A percentile compares a stretch with the other conserved stretches of the same genome.
phyloP scores from a whole-genome alignment of 2,329 filamentous ascomycete species.

The Fusarium avenaceum region DNA sequence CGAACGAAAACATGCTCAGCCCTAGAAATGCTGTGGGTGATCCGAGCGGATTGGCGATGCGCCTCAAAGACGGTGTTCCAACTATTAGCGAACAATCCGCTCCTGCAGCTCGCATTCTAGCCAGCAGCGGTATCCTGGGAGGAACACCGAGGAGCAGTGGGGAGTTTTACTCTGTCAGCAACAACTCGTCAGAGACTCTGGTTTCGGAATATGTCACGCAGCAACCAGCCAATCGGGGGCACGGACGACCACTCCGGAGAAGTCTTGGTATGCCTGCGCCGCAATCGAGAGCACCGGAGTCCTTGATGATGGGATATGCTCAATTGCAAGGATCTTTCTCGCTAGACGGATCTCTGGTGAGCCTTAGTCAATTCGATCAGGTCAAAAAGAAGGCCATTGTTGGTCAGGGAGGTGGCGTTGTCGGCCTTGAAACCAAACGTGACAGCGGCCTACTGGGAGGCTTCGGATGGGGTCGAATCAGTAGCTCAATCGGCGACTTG shows the following conservation, averaged over 20 bases:
- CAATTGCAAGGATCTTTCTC: slow-evolving; percentile 94
- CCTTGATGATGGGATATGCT: slow-evolving; percentile 97
- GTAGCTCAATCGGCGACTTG: slow-evolving; percentile 88
- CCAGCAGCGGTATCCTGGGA: slow-evolving; percentile 78
- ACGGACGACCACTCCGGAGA: slow-evolving; percentile 60
- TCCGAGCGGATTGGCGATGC: slow-evolving; percentile 54
- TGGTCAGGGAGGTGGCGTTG: slow-evolving; percentile 87
- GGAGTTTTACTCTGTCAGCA: slow-evolving; percentile 95
- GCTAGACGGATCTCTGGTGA: slow-evolving; percentile 90
- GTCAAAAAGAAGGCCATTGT: slow-evolving; percentile 95
- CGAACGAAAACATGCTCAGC: slow-evolving; percentile 58
- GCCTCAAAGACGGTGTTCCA: slow-evolving; percentile 61
- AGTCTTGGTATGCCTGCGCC: slow-evolving; percentile 61
- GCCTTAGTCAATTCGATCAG: slow-evolving; percentile 90
- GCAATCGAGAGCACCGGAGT: slow-evolving; percentile 73
- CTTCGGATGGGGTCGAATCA: slow-evolving; percentile 89
- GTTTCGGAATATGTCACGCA: slow-evolving; percentile 87
- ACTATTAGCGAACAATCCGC: slow-evolving; percentile 69
- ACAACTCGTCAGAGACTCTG: slow-evolving; percentile 93
- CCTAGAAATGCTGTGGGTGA: slow-evolving; percentile 56
- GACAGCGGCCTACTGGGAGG: slow-evolving; percentile 84
- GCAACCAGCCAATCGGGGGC: slow-evolving; percentile 54
- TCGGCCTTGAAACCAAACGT: slow-evolving; percentile 82
- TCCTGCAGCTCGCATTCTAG: slow-evolving; percentile 77
- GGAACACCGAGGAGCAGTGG: slow-evolving; percentile 90